Evolutionary conservation across 441 rosid genomes (phyloP).

Genomic region (Pelargonium myrrhifolium): DNA sequence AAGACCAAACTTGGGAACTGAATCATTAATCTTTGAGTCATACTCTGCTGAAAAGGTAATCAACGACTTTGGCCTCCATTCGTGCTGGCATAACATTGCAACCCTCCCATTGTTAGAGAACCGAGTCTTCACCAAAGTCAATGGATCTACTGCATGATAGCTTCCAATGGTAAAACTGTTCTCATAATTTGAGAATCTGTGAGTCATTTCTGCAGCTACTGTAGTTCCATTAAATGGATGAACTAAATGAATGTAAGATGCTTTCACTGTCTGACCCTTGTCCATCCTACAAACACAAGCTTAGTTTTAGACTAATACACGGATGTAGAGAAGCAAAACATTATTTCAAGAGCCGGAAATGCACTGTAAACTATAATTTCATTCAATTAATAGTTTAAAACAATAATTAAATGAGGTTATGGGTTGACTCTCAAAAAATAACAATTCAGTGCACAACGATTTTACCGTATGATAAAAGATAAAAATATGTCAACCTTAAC

Average conservation of each 20-base stretch:
- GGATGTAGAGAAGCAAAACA: background rate
- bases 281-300: constrained; percentile 35
- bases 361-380: background rate
- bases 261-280: constrained; percentile 60
- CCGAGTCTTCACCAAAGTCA: constrained; percentile 50
- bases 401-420: too few species aligned
- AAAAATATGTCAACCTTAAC: too few species aligned
- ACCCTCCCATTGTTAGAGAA: constrained; percentile 53
- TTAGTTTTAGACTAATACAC: background rate
- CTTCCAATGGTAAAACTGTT: constrained; percentile 61
- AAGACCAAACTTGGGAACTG: constrained; percentile 60
- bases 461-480: too few species aligned
- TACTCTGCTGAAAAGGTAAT: constrained; percentile 60
- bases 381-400: background rate
- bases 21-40: constrained; percentile 47
- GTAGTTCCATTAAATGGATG: constrained; percentile 34
- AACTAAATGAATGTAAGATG: constrained; percentile 58
- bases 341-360: background rate
- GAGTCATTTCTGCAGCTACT: constrained; percentile 67
- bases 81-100: constrained; percentile 56
- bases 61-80: constrained; percentile 71
- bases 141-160: constrained; percentile 44
- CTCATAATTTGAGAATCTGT: constrained; percentile 45
- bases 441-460: too few species aligned
- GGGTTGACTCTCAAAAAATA: too few species aligned